Evolutionary conservation across 1,139 yeast genomes (phyloP).

Genomic region (Taphrina betulina): DNA sequence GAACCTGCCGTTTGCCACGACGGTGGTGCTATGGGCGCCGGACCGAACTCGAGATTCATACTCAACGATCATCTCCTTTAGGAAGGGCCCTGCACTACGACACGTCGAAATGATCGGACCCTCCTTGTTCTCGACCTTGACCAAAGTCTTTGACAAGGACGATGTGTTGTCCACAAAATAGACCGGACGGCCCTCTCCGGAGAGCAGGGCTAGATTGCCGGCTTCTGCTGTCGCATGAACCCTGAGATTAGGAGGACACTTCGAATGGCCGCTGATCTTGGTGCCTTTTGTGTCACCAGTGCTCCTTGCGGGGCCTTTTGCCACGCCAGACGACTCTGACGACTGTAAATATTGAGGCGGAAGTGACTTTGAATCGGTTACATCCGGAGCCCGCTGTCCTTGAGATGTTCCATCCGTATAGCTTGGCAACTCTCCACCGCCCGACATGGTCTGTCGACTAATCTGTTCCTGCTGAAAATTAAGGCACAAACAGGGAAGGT

Average conservation of each 20-base stretch:
- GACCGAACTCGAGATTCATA: slow-evolving; percentile 9
- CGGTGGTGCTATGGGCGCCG: slow-evolving; percentile 1
- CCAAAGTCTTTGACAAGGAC: slow-evolving; percentile 14
- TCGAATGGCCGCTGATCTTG: too few relatives aligned
- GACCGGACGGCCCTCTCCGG: background rate
- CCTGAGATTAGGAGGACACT: too few relatives aligned
- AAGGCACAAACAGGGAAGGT: too few relatives aligned
- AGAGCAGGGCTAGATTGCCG: slow-evolving; percentile 12
- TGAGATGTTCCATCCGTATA: too few relatives aligned
- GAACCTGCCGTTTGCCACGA: slow-evolving; percentile 6
- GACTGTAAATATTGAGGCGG: slow-evolving; percentile 17
- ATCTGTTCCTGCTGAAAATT: too few relatives aligned
- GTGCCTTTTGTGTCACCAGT: too few relatives aligned
- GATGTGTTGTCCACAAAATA: slow-evolving; percentile 6
- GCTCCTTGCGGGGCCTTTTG: too few relatives aligned
- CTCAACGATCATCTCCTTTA: slow-evolving; percentile 5
- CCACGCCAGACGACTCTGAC: too few relatives aligned
- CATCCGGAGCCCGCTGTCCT: too few relatives aligned
- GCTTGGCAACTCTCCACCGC: too few relatives aligned
- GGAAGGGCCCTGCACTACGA: slow-evolving; percentile 5
- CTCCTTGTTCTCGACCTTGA: background rate
- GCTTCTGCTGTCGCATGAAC: slow-evolving; percentile 13
- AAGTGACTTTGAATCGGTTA: slow-evolving; percentile 6
- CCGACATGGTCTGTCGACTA: too few relatives aligned
- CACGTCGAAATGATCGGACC: slow-evolving; percentile 10